phyloP scores from a whole-genome alignment of 495 filamentous ascomycete genomes.

The Neurospora sublineolata region DNA sequence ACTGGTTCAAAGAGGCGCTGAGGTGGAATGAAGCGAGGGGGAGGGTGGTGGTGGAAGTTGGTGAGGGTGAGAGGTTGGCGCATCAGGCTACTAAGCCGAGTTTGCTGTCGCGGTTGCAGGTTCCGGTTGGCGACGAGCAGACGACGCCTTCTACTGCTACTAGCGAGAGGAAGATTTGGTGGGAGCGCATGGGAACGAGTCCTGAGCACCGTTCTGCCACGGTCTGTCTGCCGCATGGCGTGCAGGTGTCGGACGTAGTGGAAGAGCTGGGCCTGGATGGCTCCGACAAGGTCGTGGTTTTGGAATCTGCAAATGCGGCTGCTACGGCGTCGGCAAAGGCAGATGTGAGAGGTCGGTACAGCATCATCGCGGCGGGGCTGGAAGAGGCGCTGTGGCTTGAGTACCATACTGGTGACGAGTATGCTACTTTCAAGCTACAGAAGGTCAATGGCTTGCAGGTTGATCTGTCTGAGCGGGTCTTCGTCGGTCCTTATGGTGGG shows the following conservation, averaged over 20 bases:
- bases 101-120: conserved; percentile 13
- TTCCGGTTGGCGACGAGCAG: not conserved
- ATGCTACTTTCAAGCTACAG: conserved; percentile 20
- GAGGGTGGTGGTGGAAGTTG: conserved; percentile 13
- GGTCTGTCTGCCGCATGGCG: conserved; percentile 23
- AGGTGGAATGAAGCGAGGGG: conserved; percentile 36
- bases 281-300: conserved; percentile 33
- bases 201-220: conserved; percentile 16
- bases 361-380: conserved; percentile 53
- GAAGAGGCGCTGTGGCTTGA: conserved; percentile 41
- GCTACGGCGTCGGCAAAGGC: conserved; percentile 18
- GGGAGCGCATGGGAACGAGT: conserved; percentile 19
- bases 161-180: conserved; percentile 3
- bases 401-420: conserved; percentile 35
- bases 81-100: conserved; percentile 17
- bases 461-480: conserved; percentile 14
- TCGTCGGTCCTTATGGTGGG: conserved; percentile 24
- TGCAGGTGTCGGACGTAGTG: conserved; percentile 35
- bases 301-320: conserved; percentile 44
- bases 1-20: conserved; percentile 60
- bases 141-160: not conserved
- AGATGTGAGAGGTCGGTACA: conserved; percentile 49
- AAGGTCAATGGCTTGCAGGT: not conserved
- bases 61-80: conserved; percentile 7
- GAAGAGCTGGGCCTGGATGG: conserved; percentile 31